phyloP scores from a whole-genome alignment of 495 filamentous ascomycete genomes.

The Aspergillus avenaceus region DNA sequence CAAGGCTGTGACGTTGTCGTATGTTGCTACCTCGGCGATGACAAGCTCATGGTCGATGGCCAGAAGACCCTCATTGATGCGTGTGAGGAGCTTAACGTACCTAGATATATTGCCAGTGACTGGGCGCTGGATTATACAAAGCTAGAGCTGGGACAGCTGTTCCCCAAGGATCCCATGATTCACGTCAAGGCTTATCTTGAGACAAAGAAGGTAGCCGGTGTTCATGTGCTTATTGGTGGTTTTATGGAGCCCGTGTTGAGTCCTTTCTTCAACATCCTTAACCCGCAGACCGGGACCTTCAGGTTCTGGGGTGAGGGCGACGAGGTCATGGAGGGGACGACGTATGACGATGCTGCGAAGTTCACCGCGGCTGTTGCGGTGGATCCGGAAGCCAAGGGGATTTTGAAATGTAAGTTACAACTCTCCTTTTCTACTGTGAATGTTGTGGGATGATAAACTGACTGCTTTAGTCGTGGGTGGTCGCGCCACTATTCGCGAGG shows the following conservation, averaged over 20 bases:
- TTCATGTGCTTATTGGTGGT: conserved; percentile 29
- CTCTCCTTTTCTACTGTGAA: background rate
- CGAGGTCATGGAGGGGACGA: conserved; percentile 8
- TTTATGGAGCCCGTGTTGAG: conserved; percentile 23
- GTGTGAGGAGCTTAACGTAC: conserved; percentile 31
- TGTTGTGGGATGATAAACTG: no score
- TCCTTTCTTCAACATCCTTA: conserved; percentile 8
- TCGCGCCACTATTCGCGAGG: background rate
- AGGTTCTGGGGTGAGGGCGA: conserved; percentile 8
- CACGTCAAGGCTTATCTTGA: conserved; percentile 39
- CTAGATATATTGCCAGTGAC: conserved; percentile 42
- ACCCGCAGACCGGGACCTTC: background rate
- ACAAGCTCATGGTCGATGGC: conserved; percentile 39
- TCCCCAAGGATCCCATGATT: conserved; percentile 42
- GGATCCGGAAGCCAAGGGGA: background rate
- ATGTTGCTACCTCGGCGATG: conserved; percentile 40
- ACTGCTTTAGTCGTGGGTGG: conserved; percentile 5
- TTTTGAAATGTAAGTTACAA: background rate
- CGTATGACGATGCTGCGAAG: conserved; percentile 8
- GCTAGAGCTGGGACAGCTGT: conserved; percentile 31
- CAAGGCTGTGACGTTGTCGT: conserved; percentile 24
- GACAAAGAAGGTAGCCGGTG: conserved; percentile 31
- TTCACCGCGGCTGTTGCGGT: background rate
- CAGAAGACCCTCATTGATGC: conserved; percentile 43
- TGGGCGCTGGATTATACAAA: conserved; percentile 38